Percentiles rank a stretch among this genome's conserved stretches.
phyloP scores from a whole-genome alignment of 441 rosid genomes.

The Aquilaria agallochum region DNA sequence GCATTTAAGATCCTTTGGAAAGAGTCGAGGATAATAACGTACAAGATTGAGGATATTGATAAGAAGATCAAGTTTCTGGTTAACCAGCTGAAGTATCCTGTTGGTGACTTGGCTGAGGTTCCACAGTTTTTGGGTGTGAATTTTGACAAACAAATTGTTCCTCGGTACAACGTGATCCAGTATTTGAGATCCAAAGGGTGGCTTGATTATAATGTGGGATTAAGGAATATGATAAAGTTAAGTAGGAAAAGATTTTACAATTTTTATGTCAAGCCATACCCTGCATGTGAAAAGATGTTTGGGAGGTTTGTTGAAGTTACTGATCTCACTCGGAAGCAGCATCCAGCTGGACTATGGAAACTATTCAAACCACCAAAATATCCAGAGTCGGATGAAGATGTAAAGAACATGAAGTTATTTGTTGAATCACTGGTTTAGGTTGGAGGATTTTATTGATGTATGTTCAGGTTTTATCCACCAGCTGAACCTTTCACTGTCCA shows the following conservation, averaged over 20 bases:
- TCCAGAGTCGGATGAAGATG: conserved; percentile 48
- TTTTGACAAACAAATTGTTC: conserved; percentile 72
- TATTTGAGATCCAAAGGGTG: conserved; percentile 60
- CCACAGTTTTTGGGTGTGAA: conserved; percentile 72
- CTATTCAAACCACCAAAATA: conserved; percentile 50
- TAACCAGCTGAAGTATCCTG: conserved; percentile 38
- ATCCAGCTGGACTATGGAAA: conserved; percentile 68
- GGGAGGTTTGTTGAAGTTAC: conserved; percentile 46
- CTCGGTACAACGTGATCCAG: conserved; percentile 61
- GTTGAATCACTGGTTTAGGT: conserved; percentile 40
- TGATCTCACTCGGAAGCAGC: conserved; percentile 22
- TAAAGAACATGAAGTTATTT: conserved; percentile 50
- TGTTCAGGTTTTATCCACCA: no score
- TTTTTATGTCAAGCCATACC: conserved; percentile 77
- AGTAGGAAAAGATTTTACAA: conserved; percentile 75
- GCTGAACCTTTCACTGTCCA: no score
- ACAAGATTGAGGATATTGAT: conserved; percentile 53
- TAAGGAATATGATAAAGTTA: conserved; percentile 60
- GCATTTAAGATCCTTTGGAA: conserved; percentile 74
- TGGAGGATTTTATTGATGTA: background rate
- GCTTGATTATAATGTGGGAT: conserved; percentile 55
- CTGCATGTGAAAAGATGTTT: conserved; percentile 68
- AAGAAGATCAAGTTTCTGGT: conserved; percentile 63
- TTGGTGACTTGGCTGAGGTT: conserved; percentile 52
- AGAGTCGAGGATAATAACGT: conserved; percentile 66